These are phyloP conservation scores for Chytridium lagenaria DNA, from an alignment of 371 early-diverging fungal genomes.

Conservation along the genomic window DNA sequence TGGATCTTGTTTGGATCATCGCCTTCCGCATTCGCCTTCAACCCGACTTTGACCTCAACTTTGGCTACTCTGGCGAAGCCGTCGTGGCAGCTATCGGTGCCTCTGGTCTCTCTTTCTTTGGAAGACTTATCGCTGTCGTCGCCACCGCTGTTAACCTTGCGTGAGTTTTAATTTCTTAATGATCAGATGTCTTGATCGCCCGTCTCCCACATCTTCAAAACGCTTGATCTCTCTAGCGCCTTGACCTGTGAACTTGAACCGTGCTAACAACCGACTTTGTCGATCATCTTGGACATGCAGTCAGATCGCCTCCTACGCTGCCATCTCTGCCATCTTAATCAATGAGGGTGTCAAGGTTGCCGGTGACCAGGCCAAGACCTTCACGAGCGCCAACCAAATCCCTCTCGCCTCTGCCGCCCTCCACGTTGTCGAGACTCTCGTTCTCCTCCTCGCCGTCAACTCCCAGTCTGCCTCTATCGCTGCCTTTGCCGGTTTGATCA, in stretches of 20 bases:
- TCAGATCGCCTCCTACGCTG: slow-evolving; percentile 3
- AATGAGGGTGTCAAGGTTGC: slow-evolving; percentile 8
- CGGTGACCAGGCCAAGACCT: slow-evolving; percentile 19
- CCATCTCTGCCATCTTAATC: slow-evolving; percentile 14
- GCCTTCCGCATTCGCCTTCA: slow-evolving; percentile 19
- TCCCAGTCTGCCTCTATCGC: slow-evolving; percentile 18
- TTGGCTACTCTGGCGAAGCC: slow-evolving; percentile 29
- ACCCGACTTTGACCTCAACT: slow-evolving; percentile 22
- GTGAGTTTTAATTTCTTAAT: slow-evolving; percentile 17
- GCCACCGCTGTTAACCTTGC: slow-evolving; percentile 23
- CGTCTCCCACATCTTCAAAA: background rate
- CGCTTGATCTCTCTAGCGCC: no score
- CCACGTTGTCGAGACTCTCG: slow-evolving; percentile 22
- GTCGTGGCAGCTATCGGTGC: slow-evolving; percentile 1
- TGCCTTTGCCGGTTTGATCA: slow-evolving; percentile 11
- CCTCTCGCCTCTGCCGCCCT: slow-evolving; percentile 17
- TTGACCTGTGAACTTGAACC: no score
- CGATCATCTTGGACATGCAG: background rate
- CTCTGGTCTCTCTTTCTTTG: background rate
- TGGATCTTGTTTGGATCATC: slow-evolving; percentile 20
- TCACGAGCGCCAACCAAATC: slow-evolving; percentile 16
- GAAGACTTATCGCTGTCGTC: background rate
- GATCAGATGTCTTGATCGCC: background rate
- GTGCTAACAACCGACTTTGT: background rate
- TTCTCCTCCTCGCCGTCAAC: slow-evolving; percentile 23